Evolutionary conservation across 2,329 filamentous ascomycete species (phyloP), one percentile per base, ranked within the genome.

Genomic region (Epichloe gansuensis): DNA sequence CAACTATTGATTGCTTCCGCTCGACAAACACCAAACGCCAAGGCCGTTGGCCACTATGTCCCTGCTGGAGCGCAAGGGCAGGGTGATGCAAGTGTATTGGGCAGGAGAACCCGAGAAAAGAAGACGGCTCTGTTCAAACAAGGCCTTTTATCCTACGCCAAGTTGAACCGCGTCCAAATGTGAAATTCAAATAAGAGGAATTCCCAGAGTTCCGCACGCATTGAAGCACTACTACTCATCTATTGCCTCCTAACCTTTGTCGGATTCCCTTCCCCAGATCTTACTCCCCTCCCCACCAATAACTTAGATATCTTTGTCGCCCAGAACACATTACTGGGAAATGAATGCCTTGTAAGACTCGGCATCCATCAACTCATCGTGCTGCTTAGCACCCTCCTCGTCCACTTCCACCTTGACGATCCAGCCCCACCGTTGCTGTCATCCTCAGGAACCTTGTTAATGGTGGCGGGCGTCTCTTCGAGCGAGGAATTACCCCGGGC

Each of bases 391-490:
- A 51, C 77, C 78, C 57, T 73, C 67, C 67, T 89, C 86, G 57
- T 74, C 76, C 48, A 97, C 76, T 71, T 87, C 77, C 57, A 97
- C 82, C 80, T 88, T 91, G 53, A 86, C 90, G 67, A 98, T 86
- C 93, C 93, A 98, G 58, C 91, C 53, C 91, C 88, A 58, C 77
- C 83, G 56, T 80, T 79, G 59, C 75, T 77, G 65, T 82, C 80
- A 63, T 84, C 81, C 78, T 98, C 93, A 45, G 93, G 87, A 50
- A 88, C 85, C 72, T 88, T 78, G 76, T 97, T 98, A 74, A 98
- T 90, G 52, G 80, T 84, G 55, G 80, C 80, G 23, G 93, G 91
- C 75, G 86, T 91, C 69, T 93, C 85, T 69, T 94, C 87, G 56
- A 98, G 78, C 55, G 75, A 65, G 11, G 66, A 65, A 74, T 98